Evolutionary conservation across 2,329 filamentous ascomycete genomes (phyloP).

Genomic region (Trichoderma pleuroti): DNA sequence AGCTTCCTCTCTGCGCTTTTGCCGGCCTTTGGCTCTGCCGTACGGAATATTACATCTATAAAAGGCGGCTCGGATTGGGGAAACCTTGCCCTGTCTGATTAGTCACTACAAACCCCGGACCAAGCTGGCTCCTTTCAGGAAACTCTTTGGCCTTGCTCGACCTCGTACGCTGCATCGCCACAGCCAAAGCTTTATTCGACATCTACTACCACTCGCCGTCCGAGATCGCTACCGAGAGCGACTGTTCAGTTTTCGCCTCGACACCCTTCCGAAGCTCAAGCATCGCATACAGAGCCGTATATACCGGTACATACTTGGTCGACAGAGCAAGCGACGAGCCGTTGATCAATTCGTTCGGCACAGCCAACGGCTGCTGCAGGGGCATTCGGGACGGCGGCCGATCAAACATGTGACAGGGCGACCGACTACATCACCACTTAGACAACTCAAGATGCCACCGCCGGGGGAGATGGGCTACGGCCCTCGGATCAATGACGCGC

Average conservation of each 20-base stretch:
- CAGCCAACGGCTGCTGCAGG: slow-evolving; percentile 46
- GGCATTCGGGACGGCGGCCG: slow-evolving; percentile 29
- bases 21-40: neutral
- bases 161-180: slow-evolving; percentile 39
- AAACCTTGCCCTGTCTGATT: slow-evolving; percentile 2
- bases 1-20: neutral
- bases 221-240: slow-evolving; percentile 62
- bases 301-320: slow-evolving; percentile 67
- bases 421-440: slow-evolving; percentile 28
- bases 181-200: slow-evolving; percentile 55
- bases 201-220: slow-evolving; percentile 62
- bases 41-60: neutral
- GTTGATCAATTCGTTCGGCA: slow-evolving; percentile 42
- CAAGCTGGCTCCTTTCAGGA: slow-evolving; percentile 43
- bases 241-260: slow-evolving; percentile 68
- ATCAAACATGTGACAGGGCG: slow-evolving; percentile 34
- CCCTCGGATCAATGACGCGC: slow-evolving; percentile 27
- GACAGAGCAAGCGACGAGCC: slow-evolving; percentile 54
- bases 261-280: slow-evolving; percentile 68
- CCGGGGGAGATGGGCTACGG: slow-evolving; percentile 29
- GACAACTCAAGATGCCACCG: slow-evolving; percentile 30
- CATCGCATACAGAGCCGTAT: slow-evolving; percentile 70
- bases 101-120: neutral
- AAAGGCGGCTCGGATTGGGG: neutral
- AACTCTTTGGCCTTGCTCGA: slow-evolving; percentile 35